Percentiles rank a stretch among this genome's conserved stretches.
These are phyloP conservation scores for thale cress (Arabidopsis thaliana) DNA, from an alignment of 345 rosid genomes.

Conservation along the genomic window TAIR10.1 NC_003074.8:23292501-23293000, in stretches of 20 bases:
- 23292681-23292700: conserved; percentile 42
- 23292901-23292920: neutral
- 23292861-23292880: conserved; percentile 35
- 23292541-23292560: conserved; percentile 14
- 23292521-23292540: conserved; percentile 1
- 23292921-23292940: neutral
- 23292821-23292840: conserved; percentile 18
- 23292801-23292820: conserved; percentile 34
- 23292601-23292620: conserved; percentile 40
- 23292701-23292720: conserved; percentile 43
- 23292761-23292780: conserved; percentile 18
- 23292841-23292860: conserved; percentile 4
- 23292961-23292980: neutral
- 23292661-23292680: conserved; percentile 45
- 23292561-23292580: conserved; percentile 35
- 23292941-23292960: neutral
- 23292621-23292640: conserved; percentile 41
- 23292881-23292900: neutral
- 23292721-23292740: conserved; percentile 42
- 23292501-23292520: neutral
- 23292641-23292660: conserved; percentile 42
- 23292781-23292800: conserved; percentile 27
- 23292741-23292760: conserved; percentile 16
- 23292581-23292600: conserved; percentile 40
- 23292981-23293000: too few relatives aligned